These are phyloP conservation scores for Veloboletus limbatus DNA, from an alignment of 1,284 basidiomycete genomes.

Conservation along the genomic window DNA sequence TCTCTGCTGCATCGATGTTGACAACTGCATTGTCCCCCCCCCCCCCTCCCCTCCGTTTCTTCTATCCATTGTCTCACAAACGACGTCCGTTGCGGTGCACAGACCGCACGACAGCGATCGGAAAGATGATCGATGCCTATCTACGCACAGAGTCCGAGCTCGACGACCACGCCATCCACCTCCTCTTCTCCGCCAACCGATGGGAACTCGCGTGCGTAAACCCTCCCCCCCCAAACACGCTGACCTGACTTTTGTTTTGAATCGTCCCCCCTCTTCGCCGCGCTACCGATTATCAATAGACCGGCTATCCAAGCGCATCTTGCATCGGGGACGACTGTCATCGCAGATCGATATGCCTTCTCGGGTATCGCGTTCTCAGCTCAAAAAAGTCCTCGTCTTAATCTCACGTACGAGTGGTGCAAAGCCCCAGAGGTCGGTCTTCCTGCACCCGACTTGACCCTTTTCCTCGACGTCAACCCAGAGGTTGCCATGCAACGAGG, in stretches of 20 bases:
- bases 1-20: neutral
- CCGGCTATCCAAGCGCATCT: constrained; percentile 64
- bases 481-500: constrained; percentile 71
- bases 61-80: too few species aligned
- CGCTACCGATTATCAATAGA: constrained; percentile 26
- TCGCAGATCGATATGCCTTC: constrained; percentile 96
- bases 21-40: neutral
- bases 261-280: too few species aligned
- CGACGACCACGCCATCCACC: constrained; percentile 89
- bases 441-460: constrained; percentile 83
- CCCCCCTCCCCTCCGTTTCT: too few species aligned
- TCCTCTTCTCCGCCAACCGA: constrained; percentile 95
- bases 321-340: constrained; percentile 64
- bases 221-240: neutral
- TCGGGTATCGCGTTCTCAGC: constrained; percentile 95
- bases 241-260: neutral
- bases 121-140: constrained; percentile 93
- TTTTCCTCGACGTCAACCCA: constrained; percentile 86
- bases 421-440: constrained; percentile 81
- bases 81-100: too few species aligned
- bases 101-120: constrained; percentile 93
- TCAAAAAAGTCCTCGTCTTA: constrained; percentile 54
- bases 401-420: constrained; percentile 73
- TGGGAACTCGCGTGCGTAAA: constrained; percentile 89
- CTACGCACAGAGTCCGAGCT: constrained; percentile 81